Conservation (phyloP, 768 basidiomycete genomes). For the Trametes elegans region DNA sequence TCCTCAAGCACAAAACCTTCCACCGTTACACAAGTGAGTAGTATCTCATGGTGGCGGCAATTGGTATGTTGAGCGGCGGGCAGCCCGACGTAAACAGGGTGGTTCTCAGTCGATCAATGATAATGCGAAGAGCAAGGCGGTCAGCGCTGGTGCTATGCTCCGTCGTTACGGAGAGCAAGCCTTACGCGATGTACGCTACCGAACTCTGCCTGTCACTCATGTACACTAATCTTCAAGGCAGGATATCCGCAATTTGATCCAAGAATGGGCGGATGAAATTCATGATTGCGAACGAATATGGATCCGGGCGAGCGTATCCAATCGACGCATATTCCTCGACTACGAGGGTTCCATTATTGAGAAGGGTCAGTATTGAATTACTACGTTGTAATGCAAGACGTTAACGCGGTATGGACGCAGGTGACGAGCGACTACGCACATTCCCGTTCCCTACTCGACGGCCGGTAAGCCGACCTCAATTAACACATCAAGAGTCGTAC, state of each 20-base stretch:
- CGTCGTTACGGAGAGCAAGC: constrained; percentile 96
- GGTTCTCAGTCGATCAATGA: constrained; percentile 92
- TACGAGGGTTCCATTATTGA: constrained; percentile 76
- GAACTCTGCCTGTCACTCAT: background rate
- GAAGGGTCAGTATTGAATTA: constrained; percentile 43
- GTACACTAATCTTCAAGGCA: constrained; percentile 28
- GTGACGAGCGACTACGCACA: constrained; percentile 77
- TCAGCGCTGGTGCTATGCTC: constrained; percentile 90
- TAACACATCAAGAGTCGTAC: background rate
- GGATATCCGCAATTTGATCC: constrained; percentile 85
- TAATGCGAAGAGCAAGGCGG: constrained; percentile 87
- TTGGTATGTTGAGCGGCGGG: background rate
- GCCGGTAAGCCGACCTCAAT: constrained; percentile 58
- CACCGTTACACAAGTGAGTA: constrained; percentile 95
- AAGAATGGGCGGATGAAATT: constrained; percentile 88
- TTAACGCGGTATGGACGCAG: constrained; percentile 25
- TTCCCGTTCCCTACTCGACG: constrained; percentile 97
- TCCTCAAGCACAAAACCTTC: constrained; percentile 91
- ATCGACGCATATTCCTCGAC: constrained; percentile 86
- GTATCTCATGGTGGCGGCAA: background rate
- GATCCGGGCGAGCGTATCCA: constrained; percentile 85
- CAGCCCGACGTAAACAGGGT: constrained; percentile 96
- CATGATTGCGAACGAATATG: constrained; percentile 86
- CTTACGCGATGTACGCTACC: constrained; percentile 78
- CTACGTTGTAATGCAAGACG: background rate